A percentile compares a stretch with the other conserved stretches of the same genome.
These are phyloP conservation scores for Venturiaceae sp. DNA, from an alignment of 2,329 filamentous ascomycete genomes.

Conservation along the genomic window DNA sequence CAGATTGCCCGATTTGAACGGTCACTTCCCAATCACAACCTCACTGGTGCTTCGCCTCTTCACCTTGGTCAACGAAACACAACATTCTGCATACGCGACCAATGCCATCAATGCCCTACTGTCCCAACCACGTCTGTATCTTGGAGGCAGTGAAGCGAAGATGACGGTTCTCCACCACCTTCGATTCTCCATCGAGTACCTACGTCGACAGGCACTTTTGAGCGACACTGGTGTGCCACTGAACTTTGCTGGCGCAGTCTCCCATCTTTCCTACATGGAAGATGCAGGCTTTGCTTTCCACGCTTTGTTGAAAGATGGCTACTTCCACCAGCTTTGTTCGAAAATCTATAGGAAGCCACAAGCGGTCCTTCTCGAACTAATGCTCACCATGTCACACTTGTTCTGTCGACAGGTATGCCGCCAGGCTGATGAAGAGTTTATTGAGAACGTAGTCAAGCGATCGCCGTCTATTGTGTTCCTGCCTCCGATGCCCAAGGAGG, in stretches of 20 bases:
- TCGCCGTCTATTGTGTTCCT: slow-evolving; percentile 58
- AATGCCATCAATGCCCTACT: slow-evolving; percentile 56
- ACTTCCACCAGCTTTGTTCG: slow-evolving; percentile 56
- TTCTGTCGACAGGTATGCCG: slow-evolving; percentile 52
- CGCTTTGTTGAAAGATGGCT: slow-evolving; percentile 59
- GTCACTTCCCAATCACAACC: slow-evolving; percentile 70
- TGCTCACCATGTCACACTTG: slow-evolving; percentile 61
- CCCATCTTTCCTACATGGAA: slow-evolving; percentile 68
- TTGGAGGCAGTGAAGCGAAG: slow-evolving; percentile 59
- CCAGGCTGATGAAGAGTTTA: slow-evolving; percentile 36
- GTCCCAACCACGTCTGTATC: slow-evolving; percentile 58
- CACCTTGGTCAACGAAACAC: slow-evolving; percentile 55
- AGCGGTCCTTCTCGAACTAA: slow-evolving; percentile 45
- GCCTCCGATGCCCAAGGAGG: slow-evolving; percentile 50
- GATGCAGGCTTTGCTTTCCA: slow-evolving; percentile 71
- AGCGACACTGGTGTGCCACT: slow-evolving; percentile 51
- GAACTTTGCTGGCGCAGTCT: slow-evolving; percentile 62
- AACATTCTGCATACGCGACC: slow-evolving; percentile 51
- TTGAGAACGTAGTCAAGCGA: slow-evolving; percentile 39
- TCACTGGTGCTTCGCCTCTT: slow-evolving; percentile 62
- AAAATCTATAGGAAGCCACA: slow-evolving; percentile 42
- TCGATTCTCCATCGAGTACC: slow-evolving; percentile 72
- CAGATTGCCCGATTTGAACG: slow-evolving; percentile 60
- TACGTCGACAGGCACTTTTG: slow-evolving; percentile 59
- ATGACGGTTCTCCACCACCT: slow-evolving; percentile 66